Percentiles rank a stretch among this genome's conserved stretches.
These are phyloP conservation scores for Nothophoma quercina DNA, from an alignment of 2,329 filamentous ascomycete genomes.

Conservation along the genomic window DNA sequence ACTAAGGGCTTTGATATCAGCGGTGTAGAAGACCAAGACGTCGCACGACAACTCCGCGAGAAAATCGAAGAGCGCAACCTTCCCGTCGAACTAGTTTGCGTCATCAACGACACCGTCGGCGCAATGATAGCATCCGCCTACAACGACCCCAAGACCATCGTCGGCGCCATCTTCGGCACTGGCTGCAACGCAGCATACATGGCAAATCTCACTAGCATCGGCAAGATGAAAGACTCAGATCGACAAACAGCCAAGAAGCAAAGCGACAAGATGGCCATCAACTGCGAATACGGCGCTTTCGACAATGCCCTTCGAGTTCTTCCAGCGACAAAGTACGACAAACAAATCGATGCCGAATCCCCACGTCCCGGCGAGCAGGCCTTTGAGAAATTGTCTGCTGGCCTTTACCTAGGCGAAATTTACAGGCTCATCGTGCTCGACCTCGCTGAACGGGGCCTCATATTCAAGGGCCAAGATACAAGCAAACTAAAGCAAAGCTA, in stretches of 20 bases:
- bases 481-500: slow-evolving; percentile 79
- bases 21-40: slow-evolving; percentile 88
- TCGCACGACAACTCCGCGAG: slow-evolving; percentile 85
- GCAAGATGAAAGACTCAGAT: slow-evolving; percentile 66
- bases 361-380: slow-evolving; percentile 55
- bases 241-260: slow-evolving; percentile 2
- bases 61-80: slow-evolving; percentile 77
- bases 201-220: slow-evolving; percentile 81
- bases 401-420: slow-evolving; percentile 56
- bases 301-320: slow-evolving; percentile 92
- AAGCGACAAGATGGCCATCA: slow-evolving; percentile 76
- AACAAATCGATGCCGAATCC: slow-evolving; percentile 54
- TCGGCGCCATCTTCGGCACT: slow-evolving; percentile 93
- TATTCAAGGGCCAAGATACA: slow-evolving; percentile 83
- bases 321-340: slow-evolving; percentile 74
- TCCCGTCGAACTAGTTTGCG: slow-evolving; percentile 81
- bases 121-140: slow-evolving; percentile 91
- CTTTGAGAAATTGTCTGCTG: slow-evolving; percentile 57
- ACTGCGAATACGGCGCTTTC: slow-evolving; percentile 97
- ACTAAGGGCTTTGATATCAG: slow-evolving; percentile 97
- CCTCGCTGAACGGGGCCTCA: slow-evolving; percentile 71
- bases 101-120: slow-evolving; percentile 94
- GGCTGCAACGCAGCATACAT: slow-evolving; percentile 96
- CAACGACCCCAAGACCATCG: slow-evolving; percentile 82
- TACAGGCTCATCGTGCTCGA: slow-evolving; percentile 56